Percentiles rank a stretch among this genome's conserved stretches.
These are phyloP conservation scores for Spatholobus suberectus DNA, from an alignment of 306 rosid species.

Conservation along the genomic window DNA sequence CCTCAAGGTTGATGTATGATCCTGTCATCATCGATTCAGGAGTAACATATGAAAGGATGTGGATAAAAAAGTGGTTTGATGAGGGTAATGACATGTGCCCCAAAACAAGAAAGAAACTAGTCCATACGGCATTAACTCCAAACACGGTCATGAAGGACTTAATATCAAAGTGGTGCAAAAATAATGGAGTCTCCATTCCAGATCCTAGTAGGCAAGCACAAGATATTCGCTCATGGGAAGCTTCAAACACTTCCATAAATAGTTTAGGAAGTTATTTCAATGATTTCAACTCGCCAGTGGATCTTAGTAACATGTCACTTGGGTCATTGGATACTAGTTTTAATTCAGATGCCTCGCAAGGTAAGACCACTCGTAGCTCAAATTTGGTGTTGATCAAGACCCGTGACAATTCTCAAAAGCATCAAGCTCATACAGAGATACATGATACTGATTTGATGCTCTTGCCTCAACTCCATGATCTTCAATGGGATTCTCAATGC, in stretches of 20 bases:
- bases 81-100: conserved; percentile 82
- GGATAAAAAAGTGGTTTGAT: conserved; percentile 90
- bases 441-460: conserved; percentile 52
- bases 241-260: conserved; percentile 63
- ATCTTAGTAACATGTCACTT: conserved; percentile 72
- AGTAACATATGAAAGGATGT: conserved; percentile 78
- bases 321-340: conserved; percentile 71
- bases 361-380: conserved; percentile 43
- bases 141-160: conserved; percentile 66
- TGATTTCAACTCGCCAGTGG: conserved; percentile 64
- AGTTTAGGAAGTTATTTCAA: conserved; percentile 80
- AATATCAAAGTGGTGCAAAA: conserved; percentile 75
- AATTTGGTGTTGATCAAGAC: conserved; percentile 46
- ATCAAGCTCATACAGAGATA: conserved; percentile 43
- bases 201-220: conserved; percentile 59
- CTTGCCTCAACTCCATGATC: conserved; percentile 64
- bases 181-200: conserved; percentile 57
- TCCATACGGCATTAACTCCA: conserved; percentile 60
- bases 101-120: conserved; percentile 59
- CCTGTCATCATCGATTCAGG: conserved; percentile 92
- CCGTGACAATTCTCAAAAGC: conserved; percentile 42
- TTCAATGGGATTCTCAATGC: conserved; percentile 79
- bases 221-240: conserved; percentile 53
- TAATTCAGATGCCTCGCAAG: conserved; percentile 56
- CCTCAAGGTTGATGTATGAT: conserved; percentile 83